Evolutionary conservation across 495 filamentous ascomycete genomes (phyloP).

Genomic region (Penicillium cinerascens): DNA sequence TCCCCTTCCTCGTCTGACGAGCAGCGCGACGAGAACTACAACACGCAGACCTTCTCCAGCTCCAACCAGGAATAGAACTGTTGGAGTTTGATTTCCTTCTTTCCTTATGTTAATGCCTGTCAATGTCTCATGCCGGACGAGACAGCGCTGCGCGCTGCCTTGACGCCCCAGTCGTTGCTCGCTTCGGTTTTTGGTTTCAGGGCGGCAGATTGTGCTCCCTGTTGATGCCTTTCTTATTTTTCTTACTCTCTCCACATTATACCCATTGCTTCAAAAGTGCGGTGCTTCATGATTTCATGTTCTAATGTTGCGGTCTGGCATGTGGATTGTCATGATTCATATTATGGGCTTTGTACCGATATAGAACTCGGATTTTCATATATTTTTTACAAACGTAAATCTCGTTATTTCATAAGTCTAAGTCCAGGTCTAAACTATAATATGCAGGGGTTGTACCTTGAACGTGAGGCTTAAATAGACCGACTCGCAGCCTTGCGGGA

Average conservation of each 20-base stretch:
- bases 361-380: background rate
- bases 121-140: background rate
- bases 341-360: constrained; percentile 7
- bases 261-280: constrained; percentile 13
- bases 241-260: constrained; percentile 8
- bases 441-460: background rate
- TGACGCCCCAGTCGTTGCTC: constrained; percentile 1
- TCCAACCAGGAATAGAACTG: background rate
- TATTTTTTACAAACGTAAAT: background rate
- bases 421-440: no score
- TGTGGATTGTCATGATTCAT: constrained; percentile 5
- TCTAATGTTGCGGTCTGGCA: constrained; percentile 10
- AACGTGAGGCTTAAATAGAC: background rate
- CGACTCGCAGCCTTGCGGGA: background rate
- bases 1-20: constrained; percentile 11
- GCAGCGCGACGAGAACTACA: constrained; percentile 7
- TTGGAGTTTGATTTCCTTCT: background rate
- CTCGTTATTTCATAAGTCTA: no score
- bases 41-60: background rate
- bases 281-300: constrained; percentile 14
- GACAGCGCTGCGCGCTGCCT: constrained; percentile 21
- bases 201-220: background rate
- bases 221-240: background rate
- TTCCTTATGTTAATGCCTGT: background rate
- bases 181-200: constrained; percentile 3